A percentile compares a stretch with the other conserved stretches of the same genome.
These are phyloP conservation scores for Saccharomyces eubayanus DNA, from an alignment of 805 yeast genomes.

Conservation along the genomic window DNA sequence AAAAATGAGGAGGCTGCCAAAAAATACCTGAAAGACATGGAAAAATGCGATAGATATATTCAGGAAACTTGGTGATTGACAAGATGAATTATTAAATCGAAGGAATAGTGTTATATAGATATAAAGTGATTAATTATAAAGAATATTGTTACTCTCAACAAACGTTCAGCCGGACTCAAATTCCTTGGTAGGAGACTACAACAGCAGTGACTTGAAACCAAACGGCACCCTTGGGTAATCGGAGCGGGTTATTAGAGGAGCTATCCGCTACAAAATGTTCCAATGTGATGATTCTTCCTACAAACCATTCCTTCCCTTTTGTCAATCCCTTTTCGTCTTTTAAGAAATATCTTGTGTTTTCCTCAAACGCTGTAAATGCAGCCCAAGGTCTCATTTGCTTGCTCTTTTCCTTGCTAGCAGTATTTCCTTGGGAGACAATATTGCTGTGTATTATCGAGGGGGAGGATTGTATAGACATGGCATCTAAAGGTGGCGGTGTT, in stretches of 20 bases:
- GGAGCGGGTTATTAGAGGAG: constrained; percentile 51
- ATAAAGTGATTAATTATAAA: background rate
- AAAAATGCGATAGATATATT: constrained; percentile 54
- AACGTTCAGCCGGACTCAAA: background rate
- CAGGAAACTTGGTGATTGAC: constrained; percentile 78
- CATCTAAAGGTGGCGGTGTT: constrained; percentile 26
- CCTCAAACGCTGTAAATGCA: constrained; percentile 69
- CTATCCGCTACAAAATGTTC: constrained; percentile 45
- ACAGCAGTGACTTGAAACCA: constrained; percentile 61
- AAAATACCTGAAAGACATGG: constrained; percentile 48
- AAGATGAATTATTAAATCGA: background rate
- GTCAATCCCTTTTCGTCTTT: constrained; percentile 35
- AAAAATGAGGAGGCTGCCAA: constrained; percentile 39
- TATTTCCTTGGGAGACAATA: background rate
- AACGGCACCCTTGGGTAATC: constrained; percentile 47
- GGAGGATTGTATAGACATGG: constrained; percentile 4
- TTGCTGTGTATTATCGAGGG: constrained; percentile 9
- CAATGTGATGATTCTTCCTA: constrained; percentile 58
- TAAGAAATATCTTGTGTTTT: constrained; percentile 76
- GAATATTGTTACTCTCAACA: background rate
- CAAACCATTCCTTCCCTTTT: constrained; percentile 67
- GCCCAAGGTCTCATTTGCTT: constrained; percentile 65
- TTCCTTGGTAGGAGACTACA: constrained; percentile 4
- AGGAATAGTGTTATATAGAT: background rate
- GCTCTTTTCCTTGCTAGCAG: background rate